Evolutionary conservation across 306 rosid genomes (phyloP).

Genomic region (Amphicarpaea edgeworthii): DNA sequence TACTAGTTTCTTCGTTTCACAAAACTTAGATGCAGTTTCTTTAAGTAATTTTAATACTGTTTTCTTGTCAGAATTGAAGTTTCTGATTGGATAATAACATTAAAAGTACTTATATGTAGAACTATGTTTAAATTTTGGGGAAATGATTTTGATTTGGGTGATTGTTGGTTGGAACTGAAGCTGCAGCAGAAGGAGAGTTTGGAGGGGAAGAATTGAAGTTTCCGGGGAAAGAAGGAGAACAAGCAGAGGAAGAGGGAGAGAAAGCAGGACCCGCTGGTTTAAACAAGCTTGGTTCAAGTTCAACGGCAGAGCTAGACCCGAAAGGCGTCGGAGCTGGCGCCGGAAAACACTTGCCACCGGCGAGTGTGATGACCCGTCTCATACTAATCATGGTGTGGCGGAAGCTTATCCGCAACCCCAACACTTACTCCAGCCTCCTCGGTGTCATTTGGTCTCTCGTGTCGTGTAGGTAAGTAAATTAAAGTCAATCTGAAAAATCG

Average conservation of each 20-base stretch:
- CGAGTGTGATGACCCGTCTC: slow-evolving; percentile 95
- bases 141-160: slow-evolving; percentile 19
- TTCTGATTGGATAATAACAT: not conserved
- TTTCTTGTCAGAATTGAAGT: not conserved
- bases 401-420: slow-evolving; percentile 96
- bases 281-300: slow-evolving; percentile 76
- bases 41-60: not conserved
- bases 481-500: slow-evolving; percentile 20
- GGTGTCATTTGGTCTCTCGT: slow-evolving; percentile 93
- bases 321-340: slow-evolving; percentile 48
- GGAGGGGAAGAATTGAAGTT: slow-evolving; percentile 70
- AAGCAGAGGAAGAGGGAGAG: slow-evolving; percentile 56
- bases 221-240: slow-evolving; percentile 60
- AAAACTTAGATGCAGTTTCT: not conserved
- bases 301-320: slow-evolving; percentile 82
- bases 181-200: slow-evolving; percentile 52
- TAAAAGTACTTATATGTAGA: not conserved
- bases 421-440: slow-evolving; percentile 95
- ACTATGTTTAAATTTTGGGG: not conserved
- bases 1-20: not conserved
- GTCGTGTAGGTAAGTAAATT: slow-evolving; percentile 68
- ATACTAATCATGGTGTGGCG: slow-evolving; percentile 99
- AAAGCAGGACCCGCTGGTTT: slow-evolving; percentile 67
- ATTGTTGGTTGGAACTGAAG: slow-evolving; percentile 38
- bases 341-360: slow-evolving; percentile 94